A percentile compares a stretch with the other conserved stretches of the same genome.
These are phyloP conservation scores for Millerozyma acaciae DNA, from an alignment of 805 yeast genomes.

Conservation along the genomic window DNA sequence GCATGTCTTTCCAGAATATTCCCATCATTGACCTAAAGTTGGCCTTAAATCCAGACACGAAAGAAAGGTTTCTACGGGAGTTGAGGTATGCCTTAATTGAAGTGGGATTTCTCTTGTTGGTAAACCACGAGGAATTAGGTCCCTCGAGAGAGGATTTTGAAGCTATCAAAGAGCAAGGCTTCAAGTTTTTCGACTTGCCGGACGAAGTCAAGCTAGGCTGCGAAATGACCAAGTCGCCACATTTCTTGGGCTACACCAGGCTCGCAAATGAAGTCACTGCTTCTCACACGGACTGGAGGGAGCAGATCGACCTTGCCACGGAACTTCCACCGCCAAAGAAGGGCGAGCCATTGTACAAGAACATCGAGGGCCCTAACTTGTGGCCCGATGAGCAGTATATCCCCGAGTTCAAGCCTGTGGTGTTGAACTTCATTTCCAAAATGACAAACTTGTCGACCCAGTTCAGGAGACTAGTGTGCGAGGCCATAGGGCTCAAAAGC, in stretches of 20 bases:
- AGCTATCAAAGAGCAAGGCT: conserved; percentile 35
- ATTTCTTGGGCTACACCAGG: conserved; percentile 55
- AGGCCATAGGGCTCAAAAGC: conserved; percentile 48
- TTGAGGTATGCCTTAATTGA: conserved; percentile 46
- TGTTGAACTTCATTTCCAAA: conserved; percentile 40
- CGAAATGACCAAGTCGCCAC: conserved; percentile 55
- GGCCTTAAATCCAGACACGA: conserved; percentile 41
- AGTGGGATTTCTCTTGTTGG: conserved; percentile 52
- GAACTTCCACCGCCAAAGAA: conserved; percentile 41
- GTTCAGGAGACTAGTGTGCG: conserved; percentile 48
- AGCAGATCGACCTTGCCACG: conserved; percentile 59
- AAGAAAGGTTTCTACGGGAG: conserved; percentile 37
- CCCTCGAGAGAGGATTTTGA: conserved; percentile 38
- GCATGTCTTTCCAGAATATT: conserved; percentile 36
- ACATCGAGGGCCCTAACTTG: conserved; percentile 54
- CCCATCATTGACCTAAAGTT: conserved; percentile 44
- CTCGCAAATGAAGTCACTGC: conserved; percentile 59
- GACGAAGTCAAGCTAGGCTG: conserved; percentile 39
- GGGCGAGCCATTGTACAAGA: conserved; percentile 41
- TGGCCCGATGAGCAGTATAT: conserved; percentile 44
- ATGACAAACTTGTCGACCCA: conserved; percentile 42
- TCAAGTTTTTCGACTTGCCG: conserved; percentile 45
- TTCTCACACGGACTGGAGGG: conserved; percentile 52
- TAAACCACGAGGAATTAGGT: conserved; percentile 35
- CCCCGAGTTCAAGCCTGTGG: conserved; percentile 42